These are phyloP conservation scores for Nitzschia inconspicua DNA, from an alignment of 108 stramenopile genomes.

Conservation along the genomic window DNA sequence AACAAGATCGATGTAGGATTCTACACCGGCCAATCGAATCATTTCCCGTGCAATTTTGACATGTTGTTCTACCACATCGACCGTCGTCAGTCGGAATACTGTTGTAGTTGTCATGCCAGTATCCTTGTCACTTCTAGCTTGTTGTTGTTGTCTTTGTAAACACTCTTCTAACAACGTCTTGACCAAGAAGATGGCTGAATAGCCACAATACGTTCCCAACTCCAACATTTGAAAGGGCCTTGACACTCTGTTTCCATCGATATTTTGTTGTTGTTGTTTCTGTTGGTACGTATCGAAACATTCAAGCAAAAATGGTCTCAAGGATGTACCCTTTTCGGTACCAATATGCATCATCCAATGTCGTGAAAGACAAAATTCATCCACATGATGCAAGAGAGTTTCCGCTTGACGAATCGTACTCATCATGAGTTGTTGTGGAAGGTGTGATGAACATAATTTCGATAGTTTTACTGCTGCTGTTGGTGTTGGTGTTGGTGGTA, in stretches of 20 bases:
- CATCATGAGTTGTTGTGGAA: neutral
- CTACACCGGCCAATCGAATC: constrained; percentile 50
- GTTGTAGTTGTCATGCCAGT: no score
- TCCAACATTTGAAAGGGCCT: no score
- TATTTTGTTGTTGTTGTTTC: constrained; percentile 3
- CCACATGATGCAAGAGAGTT: constrained; percentile 43
- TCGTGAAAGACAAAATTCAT: constrained; percentile 62
- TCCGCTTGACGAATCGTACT: neutral
- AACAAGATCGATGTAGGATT: constrained; percentile 47
- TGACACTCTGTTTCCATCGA: constrained; percentile 24
- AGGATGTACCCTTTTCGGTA: constrained; percentile 61
- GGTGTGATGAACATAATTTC: neutral
- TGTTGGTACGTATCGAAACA: no score
- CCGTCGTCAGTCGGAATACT: constrained; percentile 55
- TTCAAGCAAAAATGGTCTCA: constrained; percentile 30
- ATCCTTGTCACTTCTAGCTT: neutral
- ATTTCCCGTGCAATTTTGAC: constrained; percentile 55
- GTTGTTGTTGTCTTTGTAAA: neutral
- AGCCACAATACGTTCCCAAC: constrained; percentile 88
- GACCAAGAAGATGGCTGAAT: constrained; percentile 65
- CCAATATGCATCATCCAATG: constrained; percentile 96
- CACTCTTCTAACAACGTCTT: constrained; percentile 15
- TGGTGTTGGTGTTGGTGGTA: no score
- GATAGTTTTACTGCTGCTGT: neutral
- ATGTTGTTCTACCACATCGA: constrained; percentile 62